A percentile compares a stretch with the other conserved stretches of the same genome.
Evolutionary conservation across 108 stramenopile genomes (phyloP).

Genomic region (Skeletonema menzelii): DNA sequence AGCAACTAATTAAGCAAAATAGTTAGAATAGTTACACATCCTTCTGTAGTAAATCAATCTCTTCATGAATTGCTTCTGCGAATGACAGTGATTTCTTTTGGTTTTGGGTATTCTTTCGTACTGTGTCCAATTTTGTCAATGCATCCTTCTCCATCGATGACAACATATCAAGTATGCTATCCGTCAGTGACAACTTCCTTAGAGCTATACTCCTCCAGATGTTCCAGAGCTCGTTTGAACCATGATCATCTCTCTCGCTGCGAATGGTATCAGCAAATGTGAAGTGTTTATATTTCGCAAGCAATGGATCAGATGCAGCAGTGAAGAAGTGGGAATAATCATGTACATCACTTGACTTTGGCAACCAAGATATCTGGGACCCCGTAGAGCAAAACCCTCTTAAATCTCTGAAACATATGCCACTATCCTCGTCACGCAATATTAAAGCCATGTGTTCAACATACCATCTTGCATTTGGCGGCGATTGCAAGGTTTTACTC

Average conservation of each 20-base stretch:
- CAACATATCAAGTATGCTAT: background rate
- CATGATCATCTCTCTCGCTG: conserved; percentile 3
- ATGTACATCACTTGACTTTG: background rate
- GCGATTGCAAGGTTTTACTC: conserved; percentile 2
- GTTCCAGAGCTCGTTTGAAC: conserved; percentile 13
- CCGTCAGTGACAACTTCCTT: background rate
- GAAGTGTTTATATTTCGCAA: conserved; percentile 16
- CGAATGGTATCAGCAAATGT: conserved; percentile 5
- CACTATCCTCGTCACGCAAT: conserved; percentile 13
- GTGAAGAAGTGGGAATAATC: conserved; percentile 8
- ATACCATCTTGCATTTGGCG: conserved; percentile 14
- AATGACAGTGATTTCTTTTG: background rate
- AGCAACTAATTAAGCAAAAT: conserved; percentile 11
- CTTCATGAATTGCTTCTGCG: background rate
- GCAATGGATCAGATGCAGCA: conserved; percentile 14
- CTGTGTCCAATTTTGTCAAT: background rate
- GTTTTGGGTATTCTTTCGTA: background rate
- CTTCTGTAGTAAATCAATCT: conserved; percentile 8
- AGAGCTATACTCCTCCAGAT: conserved; percentile 5
- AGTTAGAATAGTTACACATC: background rate
- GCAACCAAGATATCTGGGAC: conserved; percentile 25
- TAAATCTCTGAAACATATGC: conserved; percentile 19
- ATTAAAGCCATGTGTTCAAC: conserved; percentile 11
- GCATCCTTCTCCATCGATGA: conserved; percentile 5
- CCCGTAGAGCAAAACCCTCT: conserved; percentile 20